phyloP scores from a whole-genome alignment of 306 rosid species.

The Prunus fruticosa region DNA sequence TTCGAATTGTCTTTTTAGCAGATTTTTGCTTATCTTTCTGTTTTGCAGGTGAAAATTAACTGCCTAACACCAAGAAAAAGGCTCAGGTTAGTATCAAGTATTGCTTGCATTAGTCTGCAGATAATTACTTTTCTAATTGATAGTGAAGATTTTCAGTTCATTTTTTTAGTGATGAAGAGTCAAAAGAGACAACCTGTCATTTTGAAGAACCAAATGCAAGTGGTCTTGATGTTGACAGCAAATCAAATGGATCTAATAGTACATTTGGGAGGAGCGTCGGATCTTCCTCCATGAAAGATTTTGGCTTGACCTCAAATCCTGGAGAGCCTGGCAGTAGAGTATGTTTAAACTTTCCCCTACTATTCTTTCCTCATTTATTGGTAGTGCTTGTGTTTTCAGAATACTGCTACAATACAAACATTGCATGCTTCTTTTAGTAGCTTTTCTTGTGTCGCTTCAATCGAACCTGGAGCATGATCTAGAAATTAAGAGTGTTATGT shows the following conservation, averaged over 20 bases:
- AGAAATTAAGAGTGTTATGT: neutral
- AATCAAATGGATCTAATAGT: slow-evolving; percentile 38
- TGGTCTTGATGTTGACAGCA: slow-evolving; percentile 27
- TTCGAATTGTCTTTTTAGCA: neutral
- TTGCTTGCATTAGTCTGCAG: neutral
- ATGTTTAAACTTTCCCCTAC: slow-evolving; percentile 12
- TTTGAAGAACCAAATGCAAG: slow-evolving; percentile 25
- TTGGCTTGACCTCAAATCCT: slow-evolving; percentile 37
- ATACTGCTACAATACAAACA: neutral
- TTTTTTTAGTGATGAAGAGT: slow-evolving; percentile 35
- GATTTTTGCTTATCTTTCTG: slow-evolving; percentile 9
- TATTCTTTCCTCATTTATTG: neutral
- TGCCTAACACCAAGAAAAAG: slow-evolving; percentile 42
- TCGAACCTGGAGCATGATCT: neutral
- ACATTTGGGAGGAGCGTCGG: slow-evolving; percentile 30
- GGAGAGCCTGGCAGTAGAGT: slow-evolving; percentile 51
- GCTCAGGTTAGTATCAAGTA: slow-evolving; percentile 32
- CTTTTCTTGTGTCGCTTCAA: neutral
- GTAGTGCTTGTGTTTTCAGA: neutral
- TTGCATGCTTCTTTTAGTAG: neutral
- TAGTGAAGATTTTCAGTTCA: slow-evolving; percentile 4
- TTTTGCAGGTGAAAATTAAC: slow-evolving; percentile 47
- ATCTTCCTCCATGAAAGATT: slow-evolving; percentile 43
- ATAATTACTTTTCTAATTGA: slow-evolving; percentile 2
- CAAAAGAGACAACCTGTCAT: slow-evolving; percentile 23